Evolutionary conservation across 495 filamentous ascomycete species (phyloP).

Genomic region (Aspergillus egyptiacus): DNA sequence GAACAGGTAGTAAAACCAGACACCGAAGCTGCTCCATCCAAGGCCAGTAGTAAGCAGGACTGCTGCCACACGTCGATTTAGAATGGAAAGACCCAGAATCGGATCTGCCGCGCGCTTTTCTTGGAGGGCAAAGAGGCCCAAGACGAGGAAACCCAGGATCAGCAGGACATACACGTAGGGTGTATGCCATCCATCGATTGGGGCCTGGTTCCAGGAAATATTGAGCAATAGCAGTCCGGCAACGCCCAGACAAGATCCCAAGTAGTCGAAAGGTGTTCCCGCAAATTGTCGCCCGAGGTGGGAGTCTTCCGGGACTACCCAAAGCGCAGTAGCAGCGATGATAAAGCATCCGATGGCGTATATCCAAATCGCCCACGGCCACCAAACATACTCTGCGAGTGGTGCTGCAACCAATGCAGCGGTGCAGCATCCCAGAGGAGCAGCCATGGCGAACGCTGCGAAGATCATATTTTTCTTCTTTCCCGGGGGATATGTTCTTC

Average conservation of each 20-base stretch:
- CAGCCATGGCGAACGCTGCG: conserved; percentile 50
- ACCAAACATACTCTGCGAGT: conserved; percentile 43
- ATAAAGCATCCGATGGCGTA: conserved; percentile 38
- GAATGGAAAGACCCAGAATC: conserved; percentile 46
- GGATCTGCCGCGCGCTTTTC: conserved; percentile 38
- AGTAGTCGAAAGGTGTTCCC: conserved; percentile 35
- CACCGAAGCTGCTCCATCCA: conserved; percentile 48
- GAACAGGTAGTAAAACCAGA: neutral
- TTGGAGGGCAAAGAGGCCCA: conserved; percentile 46
- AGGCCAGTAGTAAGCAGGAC: conserved; percentile 49
- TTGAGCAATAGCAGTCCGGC: conserved; percentile 53
- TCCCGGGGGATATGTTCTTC: conserved; percentile 36
- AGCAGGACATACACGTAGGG: conserved; percentile 50
- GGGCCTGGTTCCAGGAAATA: conserved; percentile 56
- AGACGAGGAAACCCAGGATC: conserved; percentile 46
- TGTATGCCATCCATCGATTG: conserved; percentile 50
- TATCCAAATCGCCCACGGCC: conserved; percentile 56
- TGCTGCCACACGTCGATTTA: conserved; percentile 45
- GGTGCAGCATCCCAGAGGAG: conserved; percentile 47
- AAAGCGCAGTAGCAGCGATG: conserved; percentile 16
- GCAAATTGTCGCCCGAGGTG: conserved; percentile 4
- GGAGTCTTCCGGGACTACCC: neutral
- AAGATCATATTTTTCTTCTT: conserved; percentile 55
- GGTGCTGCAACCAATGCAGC: conserved; percentile 44
- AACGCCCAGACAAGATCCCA: conserved; percentile 46